Evolutionary conservation across 2,329 filamentous ascomycete genomes (phyloP).

Genomic region (Catunica adiposa): DNA sequence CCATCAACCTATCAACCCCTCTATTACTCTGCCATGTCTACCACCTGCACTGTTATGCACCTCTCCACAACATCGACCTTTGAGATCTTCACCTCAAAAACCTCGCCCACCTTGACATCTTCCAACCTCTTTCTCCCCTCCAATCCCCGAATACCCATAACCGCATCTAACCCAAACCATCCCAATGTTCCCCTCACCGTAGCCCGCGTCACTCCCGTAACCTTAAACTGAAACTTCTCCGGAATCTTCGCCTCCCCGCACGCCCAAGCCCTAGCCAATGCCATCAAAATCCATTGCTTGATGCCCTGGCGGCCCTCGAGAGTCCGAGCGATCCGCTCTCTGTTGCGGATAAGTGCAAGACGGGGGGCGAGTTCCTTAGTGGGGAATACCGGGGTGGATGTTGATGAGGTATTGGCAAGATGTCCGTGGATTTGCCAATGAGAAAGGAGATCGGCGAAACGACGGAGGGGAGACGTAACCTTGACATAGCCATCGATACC

Average conservation of each 20-base stretch:
- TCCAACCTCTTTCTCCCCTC: constrained; percentile 21
- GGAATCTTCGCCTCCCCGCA: constrained; percentile 33
- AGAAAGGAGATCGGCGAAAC: constrained; percentile 44
- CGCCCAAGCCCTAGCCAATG: constrained; percentile 42
- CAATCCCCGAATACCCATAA: constrained; percentile 26
- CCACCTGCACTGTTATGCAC: constrained; percentile 30
- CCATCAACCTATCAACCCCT: too few species aligned
- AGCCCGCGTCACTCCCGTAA: constrained; percentile 23
- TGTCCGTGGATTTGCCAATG: constrained; percentile 52
- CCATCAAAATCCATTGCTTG: constrained; percentile 41
- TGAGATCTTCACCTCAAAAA: constrained; percentile 38
- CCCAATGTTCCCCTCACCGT: constrained; percentile 29
- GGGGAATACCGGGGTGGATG: not conserved
- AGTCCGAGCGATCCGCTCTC: constrained; percentile 33
- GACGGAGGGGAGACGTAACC: constrained; percentile 48
- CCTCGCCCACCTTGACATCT: constrained; percentile 33
- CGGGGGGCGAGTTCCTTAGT: not conserved
- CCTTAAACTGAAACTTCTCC: constrained; percentile 32
- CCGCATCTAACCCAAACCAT: constrained; percentile 27
- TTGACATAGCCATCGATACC: constrained; percentile 46
- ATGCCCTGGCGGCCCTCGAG: constrained; percentile 28
- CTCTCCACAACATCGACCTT: constrained; percentile 35
- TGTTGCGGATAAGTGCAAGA: constrained; percentile 34
- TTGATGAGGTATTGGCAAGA: constrained; percentile 29
- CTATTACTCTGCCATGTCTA: too few species aligned